These are phyloP conservation scores for Termitomyces sp. DNA, from an alignment of 768 basidiomycete species.

Conservation along the genomic window DNA sequence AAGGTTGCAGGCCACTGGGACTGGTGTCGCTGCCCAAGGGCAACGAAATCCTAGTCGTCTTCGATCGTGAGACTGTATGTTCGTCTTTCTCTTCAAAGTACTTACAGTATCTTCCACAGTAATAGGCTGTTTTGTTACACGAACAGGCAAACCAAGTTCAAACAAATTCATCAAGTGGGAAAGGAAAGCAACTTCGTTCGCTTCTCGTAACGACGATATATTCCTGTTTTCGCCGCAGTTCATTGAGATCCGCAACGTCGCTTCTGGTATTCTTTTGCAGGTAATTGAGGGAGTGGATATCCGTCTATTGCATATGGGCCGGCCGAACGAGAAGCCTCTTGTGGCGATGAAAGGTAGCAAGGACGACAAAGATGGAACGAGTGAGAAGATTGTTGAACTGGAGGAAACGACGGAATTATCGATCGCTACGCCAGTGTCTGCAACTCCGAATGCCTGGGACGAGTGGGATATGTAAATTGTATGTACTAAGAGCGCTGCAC, in stretches of 20 bases:
- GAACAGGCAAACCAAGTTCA: conserved; percentile 59
- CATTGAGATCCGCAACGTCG: conserved; percentile 65
- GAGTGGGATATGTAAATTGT: conserved; percentile 63
- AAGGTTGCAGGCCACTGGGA: conserved; percentile 59
- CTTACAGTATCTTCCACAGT: conserved; percentile 32
- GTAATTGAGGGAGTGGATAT: conserved; percentile 75
- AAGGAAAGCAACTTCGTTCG: conserved; percentile 56
- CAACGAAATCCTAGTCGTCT: conserved; percentile 63
- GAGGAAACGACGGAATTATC: conserved; percentile 60
- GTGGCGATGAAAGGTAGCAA: conserved; percentile 59
- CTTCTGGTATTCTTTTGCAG: conserved; percentile 69
- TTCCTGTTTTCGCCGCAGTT: conserved; percentile 72
- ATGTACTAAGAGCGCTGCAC: not conserved
- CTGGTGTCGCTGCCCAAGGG: conserved; percentile 33
- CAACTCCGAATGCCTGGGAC: conserved; percentile 49
- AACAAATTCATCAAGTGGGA: conserved; percentile 77
- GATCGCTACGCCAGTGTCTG: conserved; percentile 26
- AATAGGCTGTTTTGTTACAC: conserved; percentile 73
- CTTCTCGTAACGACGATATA: conserved; percentile 55
- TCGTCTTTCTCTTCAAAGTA: conserved; percentile 1
- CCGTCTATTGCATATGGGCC: conserved; percentile 52
- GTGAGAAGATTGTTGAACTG: conserved; percentile 64
- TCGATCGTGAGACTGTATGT: conserved; percentile 51
- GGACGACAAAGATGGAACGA: conserved; percentile 51
- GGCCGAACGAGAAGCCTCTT: conserved; percentile 46